A percentile compares a stretch with the other conserved stretches of the same genome.
phyloP scores from a whole-genome alignment of 305 asterid species.

The Salvia sclarea region DNA sequence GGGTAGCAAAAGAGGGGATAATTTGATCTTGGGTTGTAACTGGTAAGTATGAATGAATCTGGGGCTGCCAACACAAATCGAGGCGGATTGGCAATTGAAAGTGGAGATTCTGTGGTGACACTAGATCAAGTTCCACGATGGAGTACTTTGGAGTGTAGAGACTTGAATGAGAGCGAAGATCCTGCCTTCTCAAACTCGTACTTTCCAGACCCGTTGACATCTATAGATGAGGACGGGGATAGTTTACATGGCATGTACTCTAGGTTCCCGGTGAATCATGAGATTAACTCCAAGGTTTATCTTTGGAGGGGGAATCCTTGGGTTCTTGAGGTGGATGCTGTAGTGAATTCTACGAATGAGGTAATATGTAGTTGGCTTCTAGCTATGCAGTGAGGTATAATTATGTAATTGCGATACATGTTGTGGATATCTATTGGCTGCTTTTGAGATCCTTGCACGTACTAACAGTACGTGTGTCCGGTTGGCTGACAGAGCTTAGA shows the following conservation, averaged over 20 bases:
- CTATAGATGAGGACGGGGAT: constrained; percentile 59
- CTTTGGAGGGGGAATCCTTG: constrained; percentile 93
- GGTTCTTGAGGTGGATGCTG: constrained; percentile 94
- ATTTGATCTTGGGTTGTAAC: constrained; percentile 33
- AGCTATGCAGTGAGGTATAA: not conserved
- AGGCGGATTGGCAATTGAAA: constrained; percentile 68
- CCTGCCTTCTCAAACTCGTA: constrained; percentile 44
- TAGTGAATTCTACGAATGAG: constrained; percentile 91
- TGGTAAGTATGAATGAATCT: constrained; percentile 51
- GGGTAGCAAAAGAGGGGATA: constrained; percentile 27
- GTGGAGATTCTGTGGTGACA: constrained; percentile 69
- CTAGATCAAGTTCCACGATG: constrained; percentile 79
- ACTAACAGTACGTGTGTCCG: constrained; percentile 24
- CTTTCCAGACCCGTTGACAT: constrained; percentile 76
- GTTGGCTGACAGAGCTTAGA: constrained; percentile 66
- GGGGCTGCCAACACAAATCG: constrained; percentile 54
- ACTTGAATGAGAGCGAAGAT: constrained; percentile 65
- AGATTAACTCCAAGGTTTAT: constrained; percentile 72
- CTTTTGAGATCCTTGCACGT: constrained; percentile 13
- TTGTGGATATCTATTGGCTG: not conserved
- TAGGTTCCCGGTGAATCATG: constrained; percentile 72
- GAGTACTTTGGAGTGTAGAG: constrained; percentile 68
- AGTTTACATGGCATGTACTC: constrained; percentile 60
- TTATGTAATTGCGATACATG: not conserved
- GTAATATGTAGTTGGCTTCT: constrained; percentile 40